Conservation (phyloP, 2,329 filamentous ascomycete species). For the Geosmithia putterillii region DNA sequence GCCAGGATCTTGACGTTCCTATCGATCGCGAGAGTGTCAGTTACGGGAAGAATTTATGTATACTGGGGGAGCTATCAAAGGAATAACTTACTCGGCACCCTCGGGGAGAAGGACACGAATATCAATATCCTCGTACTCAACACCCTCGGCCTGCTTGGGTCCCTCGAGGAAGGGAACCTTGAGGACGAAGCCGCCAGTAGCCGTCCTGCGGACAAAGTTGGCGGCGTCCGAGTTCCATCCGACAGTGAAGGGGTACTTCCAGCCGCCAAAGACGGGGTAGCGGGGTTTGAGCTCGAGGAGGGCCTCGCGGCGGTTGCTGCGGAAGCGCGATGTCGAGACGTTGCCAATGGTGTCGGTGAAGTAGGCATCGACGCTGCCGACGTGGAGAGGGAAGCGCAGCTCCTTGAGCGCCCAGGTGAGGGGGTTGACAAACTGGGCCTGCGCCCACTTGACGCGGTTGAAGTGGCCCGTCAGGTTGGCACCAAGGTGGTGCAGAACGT, state of each 20-base stretch:
- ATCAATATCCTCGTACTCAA: constrained; percentile 73
- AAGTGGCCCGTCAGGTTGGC: constrained; percentile 66
- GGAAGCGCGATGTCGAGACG: constrained; percentile 85
- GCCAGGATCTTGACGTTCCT: constrained; percentile 74
- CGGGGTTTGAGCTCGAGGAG: constrained; percentile 82
- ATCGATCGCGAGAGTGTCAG: constrained; percentile 8
- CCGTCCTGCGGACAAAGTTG: constrained; percentile 57
- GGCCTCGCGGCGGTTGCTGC: constrained; percentile 65
- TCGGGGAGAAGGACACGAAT: constrained; percentile 82
- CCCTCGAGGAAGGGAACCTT: constrained; percentile 91
- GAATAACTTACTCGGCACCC: constrained; percentile 67
- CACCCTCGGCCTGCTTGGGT: constrained; percentile 71
- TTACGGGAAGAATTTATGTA: too few relatives aligned
- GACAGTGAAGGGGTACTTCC: constrained; percentile 95
- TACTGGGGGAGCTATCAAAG: too few relatives aligned
- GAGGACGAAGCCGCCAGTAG: constrained; percentile 64
- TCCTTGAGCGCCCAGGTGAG: constrained; percentile 68
- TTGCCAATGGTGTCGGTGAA: constrained; percentile 96
- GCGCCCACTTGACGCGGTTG: constrained; percentile 64
- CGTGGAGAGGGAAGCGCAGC: constrained; percentile 65
- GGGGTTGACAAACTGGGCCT: constrained; percentile 64
- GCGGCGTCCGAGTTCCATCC: constrained; percentile 87
- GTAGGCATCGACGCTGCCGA: constrained; percentile 78
- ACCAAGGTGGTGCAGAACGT: constrained; percentile 76
- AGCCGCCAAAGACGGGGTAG: constrained; percentile 93